Conservation (phyloP, 2,329 filamentous ascomycete species). For the Calonectria ilicicola region DNA sequence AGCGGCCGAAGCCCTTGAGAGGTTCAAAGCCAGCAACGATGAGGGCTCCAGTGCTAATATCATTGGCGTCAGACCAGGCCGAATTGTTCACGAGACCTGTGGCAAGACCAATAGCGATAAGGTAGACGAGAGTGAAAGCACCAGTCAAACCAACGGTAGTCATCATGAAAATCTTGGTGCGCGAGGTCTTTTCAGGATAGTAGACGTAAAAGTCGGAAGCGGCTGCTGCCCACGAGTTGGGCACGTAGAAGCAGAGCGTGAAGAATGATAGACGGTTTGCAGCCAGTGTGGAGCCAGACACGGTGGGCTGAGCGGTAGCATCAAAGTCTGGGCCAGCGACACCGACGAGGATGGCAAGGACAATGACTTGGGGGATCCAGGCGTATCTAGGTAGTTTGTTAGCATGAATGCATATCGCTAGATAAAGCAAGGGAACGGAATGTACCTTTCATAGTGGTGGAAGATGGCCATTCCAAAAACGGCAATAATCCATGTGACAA, state of each 20-base stretch:
- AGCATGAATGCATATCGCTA: not conserved
- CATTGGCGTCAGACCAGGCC: constrained; percentile 64
- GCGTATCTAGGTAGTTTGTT: constrained; percentile 40
- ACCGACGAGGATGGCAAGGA: constrained; percentile 79
- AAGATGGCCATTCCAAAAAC: constrained; percentile 66
- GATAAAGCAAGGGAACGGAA: not conserved
- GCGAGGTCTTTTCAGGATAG: constrained; percentile 72
- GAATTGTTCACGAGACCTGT: constrained; percentile 62
- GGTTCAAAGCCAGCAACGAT: constrained; percentile 66
- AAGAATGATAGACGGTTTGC: constrained; percentile 73
- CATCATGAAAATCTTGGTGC: constrained; percentile 73
- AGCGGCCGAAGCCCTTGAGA: constrained; percentile 66
- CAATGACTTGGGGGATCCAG: constrained; percentile 76
- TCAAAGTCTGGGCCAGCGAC: constrained; percentile 70
- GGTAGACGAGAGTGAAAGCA: constrained; percentile 76
- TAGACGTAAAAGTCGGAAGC: constrained; percentile 87
- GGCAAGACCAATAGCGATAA: constrained; percentile 65
- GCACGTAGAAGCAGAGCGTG: constrained; percentile 70
- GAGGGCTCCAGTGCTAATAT: constrained; percentile 65
- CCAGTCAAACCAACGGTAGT: constrained; percentile 75
- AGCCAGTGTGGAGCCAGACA: constrained; percentile 73
- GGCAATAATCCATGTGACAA: constrained; percentile 81
- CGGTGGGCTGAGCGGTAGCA: constrained; percentile 73
- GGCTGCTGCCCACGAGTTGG: constrained; percentile 73
- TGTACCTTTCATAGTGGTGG: constrained; percentile 75